Evolutionary conservation across 805 yeast species (phyloP).

Genomic region (Starmera dryadoides): DNA sequence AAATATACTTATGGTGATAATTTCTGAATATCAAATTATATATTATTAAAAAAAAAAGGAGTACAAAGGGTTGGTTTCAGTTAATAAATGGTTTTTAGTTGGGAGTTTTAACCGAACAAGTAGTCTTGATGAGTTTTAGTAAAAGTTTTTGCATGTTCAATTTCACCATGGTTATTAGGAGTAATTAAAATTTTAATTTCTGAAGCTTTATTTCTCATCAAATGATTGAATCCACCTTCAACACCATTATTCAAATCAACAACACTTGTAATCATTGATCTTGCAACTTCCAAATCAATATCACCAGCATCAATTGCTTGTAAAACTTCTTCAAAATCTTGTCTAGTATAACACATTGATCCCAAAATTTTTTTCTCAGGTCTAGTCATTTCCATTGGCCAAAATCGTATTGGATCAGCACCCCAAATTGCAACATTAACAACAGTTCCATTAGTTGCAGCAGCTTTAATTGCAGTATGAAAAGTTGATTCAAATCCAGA

Average conservation of each 20-base stretch:
- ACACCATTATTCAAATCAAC: slow-evolving; percentile 43
- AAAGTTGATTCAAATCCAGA: slow-evolving; percentile 50
- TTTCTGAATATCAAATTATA: not conserved
- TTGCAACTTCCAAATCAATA: slow-evolving; percentile 36
- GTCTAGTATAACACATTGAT: slow-evolving; percentile 51
- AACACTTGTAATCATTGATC: slow-evolving; percentile 45
- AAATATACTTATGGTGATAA: slow-evolving; percentile 40
- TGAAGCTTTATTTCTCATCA: slow-evolving; percentile 43
- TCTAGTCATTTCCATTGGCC: slow-evolving; percentile 49
- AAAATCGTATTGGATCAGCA: slow-evolving; percentile 36
- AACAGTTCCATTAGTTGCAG: slow-evolving; percentile 48
- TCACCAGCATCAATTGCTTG: slow-evolving; percentile 39
- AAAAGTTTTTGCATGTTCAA: slow-evolving; percentile 17
- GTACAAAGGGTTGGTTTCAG: too few species aligned
- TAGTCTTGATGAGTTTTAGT: slow-evolving; percentile 1
- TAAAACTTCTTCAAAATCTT: slow-evolving; percentile 52
- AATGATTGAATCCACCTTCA: slow-evolving; percentile 44
- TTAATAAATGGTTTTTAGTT: too few species aligned
- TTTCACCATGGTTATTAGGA: slow-evolving; percentile 35
- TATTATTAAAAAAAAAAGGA: too few species aligned
- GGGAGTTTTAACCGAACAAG: too few species aligned
- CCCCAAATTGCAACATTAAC: slow-evolving; percentile 66
- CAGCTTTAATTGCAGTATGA: slow-evolving; percentile 40
- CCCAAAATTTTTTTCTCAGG: slow-evolving; percentile 52
- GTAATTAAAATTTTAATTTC: slow-evolving; percentile 49